Base-by-base conservation (phyloP, 2,329 filamentous ascomycete species). In the Acrocalymma vagum region DNA sequence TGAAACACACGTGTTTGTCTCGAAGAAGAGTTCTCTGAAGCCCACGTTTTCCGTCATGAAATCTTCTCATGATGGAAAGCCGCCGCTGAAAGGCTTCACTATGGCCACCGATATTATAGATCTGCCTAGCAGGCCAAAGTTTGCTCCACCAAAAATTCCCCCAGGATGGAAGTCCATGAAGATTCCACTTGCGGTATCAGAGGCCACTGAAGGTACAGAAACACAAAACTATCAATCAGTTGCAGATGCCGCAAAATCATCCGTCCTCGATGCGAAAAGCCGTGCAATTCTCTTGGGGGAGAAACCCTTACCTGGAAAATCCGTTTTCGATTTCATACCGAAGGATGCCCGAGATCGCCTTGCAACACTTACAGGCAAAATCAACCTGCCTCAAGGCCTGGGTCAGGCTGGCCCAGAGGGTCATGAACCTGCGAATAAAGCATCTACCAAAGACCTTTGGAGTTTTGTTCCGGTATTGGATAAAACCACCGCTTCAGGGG, bases 261-360 rank as follows among this genome's bases (percentile, higher is more conserved):
- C 90, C 0, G 83, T 78, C 1, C 78, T 95, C 7, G 84, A 95
- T 63, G 85, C 90, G 1, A 86, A 83, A 60, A 78, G 86, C 27
- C 84, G 94, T 48, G 92, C 91, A 9, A 84, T 84, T 4, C 77
- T 95, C 1, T 78, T 97, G 1, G 92, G 92, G 23, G 93, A 96
- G 72, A 78, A 82, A 25, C 81, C 83, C 23, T 75, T 97, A 0
- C 92, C 92, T 0, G 90, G 90, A 1, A 96, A 97, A 72, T 97
- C 94, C 0, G 85, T 99, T 3, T 99, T 97, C 67, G 92, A 97
- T 70, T 99, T 88, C 69, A 80, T 99, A 52, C 88, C 88, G 0
- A 78, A 89, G 0, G 81, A 87, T 22, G 84, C 88, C 3, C 84
- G 94, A 47, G 86, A 93, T 35, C 83, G 86, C 17, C 80, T 99